These are phyloP conservation scores for Trichoderma atroviride DNA, from an alignment of 2,329 filamentous ascomycete genomes.

Conservation along the genomic window DNA sequence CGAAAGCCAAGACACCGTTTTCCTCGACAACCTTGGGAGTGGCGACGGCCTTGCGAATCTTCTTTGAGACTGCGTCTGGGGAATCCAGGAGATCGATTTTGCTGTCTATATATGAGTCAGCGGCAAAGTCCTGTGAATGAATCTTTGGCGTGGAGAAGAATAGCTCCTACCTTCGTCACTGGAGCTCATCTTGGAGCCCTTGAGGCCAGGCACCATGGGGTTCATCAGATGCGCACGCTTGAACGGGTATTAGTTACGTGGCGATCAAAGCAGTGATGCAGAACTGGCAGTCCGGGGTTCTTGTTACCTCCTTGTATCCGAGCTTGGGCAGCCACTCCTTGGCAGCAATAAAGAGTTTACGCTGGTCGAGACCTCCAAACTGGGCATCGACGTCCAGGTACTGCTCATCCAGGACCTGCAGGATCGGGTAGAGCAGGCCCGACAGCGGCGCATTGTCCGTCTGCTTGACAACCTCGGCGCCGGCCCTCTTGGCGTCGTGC, in stretches of 20 bases:
- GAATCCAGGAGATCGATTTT: constrained; percentile 93
- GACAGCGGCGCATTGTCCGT: constrained; percentile 71
- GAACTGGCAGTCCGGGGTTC: not conserved
- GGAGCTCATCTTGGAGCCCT: constrained; percentile 84
- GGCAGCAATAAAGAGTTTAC: constrained; percentile 86
- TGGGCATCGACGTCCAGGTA: constrained; percentile 86
- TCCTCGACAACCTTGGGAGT: constrained; percentile 75
- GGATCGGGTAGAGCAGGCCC: constrained; percentile 46
- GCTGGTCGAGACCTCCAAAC: constrained; percentile 82
- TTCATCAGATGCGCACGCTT: constrained; percentile 50
- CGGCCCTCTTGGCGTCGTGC: constrained; percentile 85
- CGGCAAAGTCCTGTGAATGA: not conserved
- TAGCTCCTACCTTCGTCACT: constrained; percentile 60
- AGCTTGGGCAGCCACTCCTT: constrained; percentile 83
- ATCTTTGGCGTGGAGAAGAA: not conserved
- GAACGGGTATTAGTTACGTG: not conserved
- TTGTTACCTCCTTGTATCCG: constrained; percentile 69
- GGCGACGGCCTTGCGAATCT: constrained; percentile 83
- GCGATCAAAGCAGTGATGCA: too few species aligned
- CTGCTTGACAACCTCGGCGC: constrained; percentile 94
- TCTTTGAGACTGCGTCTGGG: constrained; percentile 74
- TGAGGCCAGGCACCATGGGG: constrained; percentile 86
- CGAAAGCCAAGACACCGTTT: constrained; percentile 84
- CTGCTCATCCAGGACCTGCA: constrained; percentile 91
- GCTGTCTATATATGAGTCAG: constrained; percentile 55